Conservation (phyloP, 2,329 filamentous ascomycete species). For the Sarocladiaceae sp. region DNA sequence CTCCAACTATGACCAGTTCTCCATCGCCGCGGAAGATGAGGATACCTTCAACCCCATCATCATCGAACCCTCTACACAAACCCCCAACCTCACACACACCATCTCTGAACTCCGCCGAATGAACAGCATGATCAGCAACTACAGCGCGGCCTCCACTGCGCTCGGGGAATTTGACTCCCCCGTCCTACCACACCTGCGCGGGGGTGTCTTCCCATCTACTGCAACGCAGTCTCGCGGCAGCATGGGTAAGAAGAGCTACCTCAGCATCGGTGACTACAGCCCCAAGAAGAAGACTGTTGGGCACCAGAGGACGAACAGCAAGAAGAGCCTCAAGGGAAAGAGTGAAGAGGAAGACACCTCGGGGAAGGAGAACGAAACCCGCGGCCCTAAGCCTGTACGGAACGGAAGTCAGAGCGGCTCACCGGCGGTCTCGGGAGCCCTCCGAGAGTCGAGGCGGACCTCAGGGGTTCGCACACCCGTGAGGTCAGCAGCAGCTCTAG, state of each 20-base stretch:
- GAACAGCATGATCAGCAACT: slow-evolving; percentile 46
- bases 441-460: no score
- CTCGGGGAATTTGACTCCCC: slow-evolving; percentile 16
- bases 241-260: slow-evolving; percentile 38
- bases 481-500: not conserved
- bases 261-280: slow-evolving; percentile 31
- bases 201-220: slow-evolving; percentile 31
- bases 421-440: no score
- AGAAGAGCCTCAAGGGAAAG: slow-evolving; percentile 7
- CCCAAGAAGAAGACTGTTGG: slow-evolving; percentile 16
- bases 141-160: slow-evolving; percentile 34
- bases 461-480: no score
- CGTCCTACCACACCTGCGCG: slow-evolving; percentile 31
- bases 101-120: slow-evolving; percentile 49
- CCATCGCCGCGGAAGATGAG: not conserved
- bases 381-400: not conserved
- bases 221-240: slow-evolving; percentile 22
- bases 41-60: not conserved
- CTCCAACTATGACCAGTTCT: slow-evolving; percentile 19
- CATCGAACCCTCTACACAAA: not conserved
- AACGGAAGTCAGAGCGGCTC: not conserved
- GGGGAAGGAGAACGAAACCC: slow-evolving; percentile 14
- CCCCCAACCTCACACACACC: slow-evolving; percentile 19
- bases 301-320: slow-evolving; percentile 10
- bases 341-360: not conserved